Evolutionary conservation across 441 rosid species (phyloP), one percentile per base, ranked within the genome.

Genomic region (Mallotus japonicus): DNA sequence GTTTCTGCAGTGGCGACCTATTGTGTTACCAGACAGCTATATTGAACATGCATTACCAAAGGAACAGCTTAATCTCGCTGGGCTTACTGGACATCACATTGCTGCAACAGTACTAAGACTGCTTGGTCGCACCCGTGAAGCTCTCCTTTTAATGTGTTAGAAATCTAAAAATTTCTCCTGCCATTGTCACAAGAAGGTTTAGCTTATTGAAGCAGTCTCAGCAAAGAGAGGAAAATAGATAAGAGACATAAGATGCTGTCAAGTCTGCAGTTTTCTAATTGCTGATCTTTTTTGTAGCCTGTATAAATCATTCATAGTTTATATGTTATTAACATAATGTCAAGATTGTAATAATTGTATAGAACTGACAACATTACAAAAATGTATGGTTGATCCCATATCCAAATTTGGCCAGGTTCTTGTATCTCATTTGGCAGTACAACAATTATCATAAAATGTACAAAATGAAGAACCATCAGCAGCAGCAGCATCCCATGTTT

Each of bases 71-170:
- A 80, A 79, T 50, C 79, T 86, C 50, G 97, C 99, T 0, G 96
- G 99, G 55, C 84, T 92, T 64, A 92, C 91, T 0, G 96, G 99
- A 79, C 90, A 89, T 83, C 97, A 94, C 81, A 89, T 94, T 69
- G 96, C 95, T 22, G 98, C 98, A 42, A 90, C 96, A 0, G 91
- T 92, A 9, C 71, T 92, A 70, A 90, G 86, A 73, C 88, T 92
- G 73, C 90, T 92, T 5, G 97, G 96, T 32, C 90, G 92, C 56
- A 85, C 91, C 69, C 90, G 96, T 1, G 98, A 94, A 83, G 98
- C 97, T 19, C 83, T 94, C 76, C 93, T 85, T 53, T 76, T 94
- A 71, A 92, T 85, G 92, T 85, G 90, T 90, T 92, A 89, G 81
- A 65, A 50, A 56, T 59, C 51, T 20, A 1, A 34, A 20, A 13